These are phyloP conservation scores for Aquilaria agallochum DNA, from an alignment of 441 rosid species.

Conservation along the genomic window DNA sequence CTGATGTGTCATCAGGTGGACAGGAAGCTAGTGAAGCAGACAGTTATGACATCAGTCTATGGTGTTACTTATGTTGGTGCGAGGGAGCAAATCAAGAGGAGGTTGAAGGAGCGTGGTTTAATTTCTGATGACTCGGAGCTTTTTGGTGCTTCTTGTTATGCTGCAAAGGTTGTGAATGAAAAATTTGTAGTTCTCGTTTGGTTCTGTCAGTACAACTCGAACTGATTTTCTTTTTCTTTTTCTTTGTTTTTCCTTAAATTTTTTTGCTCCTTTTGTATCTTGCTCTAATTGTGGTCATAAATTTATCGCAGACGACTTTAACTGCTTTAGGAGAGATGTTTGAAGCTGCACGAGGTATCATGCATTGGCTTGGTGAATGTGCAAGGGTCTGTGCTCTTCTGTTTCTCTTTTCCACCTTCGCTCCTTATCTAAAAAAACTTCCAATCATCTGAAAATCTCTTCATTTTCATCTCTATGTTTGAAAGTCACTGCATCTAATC, in stretches of 20 bases:
- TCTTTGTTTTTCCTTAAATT: not conserved
- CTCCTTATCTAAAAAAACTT: too few species aligned
- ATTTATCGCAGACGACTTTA: constrained; percentile 60
- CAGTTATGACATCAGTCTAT: constrained; percentile 98
- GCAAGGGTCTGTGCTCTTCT: constrained; percentile 61
- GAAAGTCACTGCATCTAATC: constrained; percentile 16
- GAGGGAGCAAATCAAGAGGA: constrained; percentile 86
- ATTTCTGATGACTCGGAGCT: constrained; percentile 48
- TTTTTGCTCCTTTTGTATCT: constrained; percentile 10
- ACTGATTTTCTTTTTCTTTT: constrained; percentile 8
- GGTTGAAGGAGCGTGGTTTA: constrained; percentile 84
- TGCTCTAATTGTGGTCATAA: not conserved
- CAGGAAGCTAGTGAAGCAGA: constrained; percentile 98
- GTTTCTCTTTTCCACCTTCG: constrained; percentile 4
- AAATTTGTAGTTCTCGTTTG: too few species aligned
- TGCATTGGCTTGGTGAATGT: constrained; percentile 96
- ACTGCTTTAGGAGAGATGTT: constrained; percentile 94
- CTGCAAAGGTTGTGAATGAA: constrained; percentile 70
- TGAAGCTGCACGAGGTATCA: constrained; percentile 92
- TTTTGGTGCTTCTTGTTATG: constrained; percentile 82
- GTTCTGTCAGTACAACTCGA: too few species aligned
- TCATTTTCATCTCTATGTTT: not conserved
- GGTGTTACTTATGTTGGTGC: constrained; percentile 96
- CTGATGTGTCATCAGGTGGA: constrained; percentile 63
- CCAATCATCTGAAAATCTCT: not conserved